A percentile compares a stretch with the other conserved stretches of the same genome.
Evolutionary conservation across 805 yeast genomes (phyloP).

Genomic region (Metschnikowia peoriensis): DNA sequence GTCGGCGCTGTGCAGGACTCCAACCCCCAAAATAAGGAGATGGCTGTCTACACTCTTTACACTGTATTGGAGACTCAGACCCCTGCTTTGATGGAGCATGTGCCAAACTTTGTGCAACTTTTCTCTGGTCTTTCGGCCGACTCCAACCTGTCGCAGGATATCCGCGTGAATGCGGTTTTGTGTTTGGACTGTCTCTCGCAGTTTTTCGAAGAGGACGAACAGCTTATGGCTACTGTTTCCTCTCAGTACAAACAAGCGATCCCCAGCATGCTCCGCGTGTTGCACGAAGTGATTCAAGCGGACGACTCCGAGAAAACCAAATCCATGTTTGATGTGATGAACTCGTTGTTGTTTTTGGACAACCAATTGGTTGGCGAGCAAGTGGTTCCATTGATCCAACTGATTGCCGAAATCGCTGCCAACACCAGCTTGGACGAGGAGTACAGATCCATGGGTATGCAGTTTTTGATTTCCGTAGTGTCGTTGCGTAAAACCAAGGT

Average conservation of each 20-base stretch:
- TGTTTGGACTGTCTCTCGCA: constrained; percentile 73
- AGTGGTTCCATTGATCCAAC: constrained; percentile 63
- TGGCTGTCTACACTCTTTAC: constrained; percentile 75
- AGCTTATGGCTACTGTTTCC: constrained; percentile 32
- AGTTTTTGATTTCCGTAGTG: constrained; percentile 76
- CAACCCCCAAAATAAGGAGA: constrained; percentile 60
- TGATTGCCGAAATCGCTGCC: constrained; percentile 73
- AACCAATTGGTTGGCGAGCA: constrained; percentile 75
- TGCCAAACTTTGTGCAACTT: constrained; percentile 66
- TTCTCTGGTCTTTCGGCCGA: constrained; percentile 66
- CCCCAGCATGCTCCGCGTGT: constrained; percentile 78
- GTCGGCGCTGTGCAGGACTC: constrained; percentile 54
- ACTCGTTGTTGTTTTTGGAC: constrained; percentile 73
- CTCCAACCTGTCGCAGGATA: constrained; percentile 56
- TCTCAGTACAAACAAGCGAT: constrained; percentile 64
- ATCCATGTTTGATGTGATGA: constrained; percentile 80
- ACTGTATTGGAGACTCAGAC: constrained; percentile 74
- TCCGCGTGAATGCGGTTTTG: constrained; percentile 78
- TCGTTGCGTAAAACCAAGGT: constrained; percentile 80
- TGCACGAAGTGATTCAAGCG: constrained; percentile 66
- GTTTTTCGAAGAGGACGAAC: constrained; percentile 59
- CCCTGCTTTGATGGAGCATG: constrained; percentile 53
- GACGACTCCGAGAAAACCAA: constrained; percentile 73
- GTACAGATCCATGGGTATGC: constrained; percentile 76
- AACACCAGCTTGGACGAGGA: constrained; percentile 72